Evolutionary conservation across 768 basidiomycete genomes (phyloP).

Genomic region (Suillus subluteus): DNA sequence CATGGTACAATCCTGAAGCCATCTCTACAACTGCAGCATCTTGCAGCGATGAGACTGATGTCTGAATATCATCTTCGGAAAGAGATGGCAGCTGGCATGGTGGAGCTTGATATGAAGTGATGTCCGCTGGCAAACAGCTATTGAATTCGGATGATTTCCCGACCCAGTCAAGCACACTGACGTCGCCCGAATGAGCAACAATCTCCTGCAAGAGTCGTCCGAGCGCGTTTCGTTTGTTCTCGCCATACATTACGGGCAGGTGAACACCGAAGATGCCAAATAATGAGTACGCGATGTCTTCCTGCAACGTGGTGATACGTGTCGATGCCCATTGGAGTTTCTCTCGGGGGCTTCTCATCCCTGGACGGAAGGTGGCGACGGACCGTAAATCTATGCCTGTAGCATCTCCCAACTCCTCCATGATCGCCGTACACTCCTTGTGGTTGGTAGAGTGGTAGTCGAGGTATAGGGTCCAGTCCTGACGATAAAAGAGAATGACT

Average conservation of each 20-base stretch:
- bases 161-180: conserved; percentile 21
- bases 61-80: background rate
- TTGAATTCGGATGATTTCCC: conserved; percentile 21
- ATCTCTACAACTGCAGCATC: background rate
- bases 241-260: background rate
- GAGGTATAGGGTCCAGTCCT: conserved; percentile 21
- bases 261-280: background rate
- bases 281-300: background rate
- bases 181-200: conserved; percentile 13
- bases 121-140: conserved; percentile 18
- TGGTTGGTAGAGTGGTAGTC: background rate
- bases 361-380: background rate
- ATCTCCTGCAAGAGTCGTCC: conserved; percentile 18
- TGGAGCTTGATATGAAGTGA: conserved; percentile 31
- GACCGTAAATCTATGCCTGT: background rate
- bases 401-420: background rate
- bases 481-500: conserved; percentile 30
- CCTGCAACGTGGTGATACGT: background rate
- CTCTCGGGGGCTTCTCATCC: background rate
- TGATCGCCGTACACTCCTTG: background rate
- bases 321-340: background rate
- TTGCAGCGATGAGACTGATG: background rate
- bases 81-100: conserved; percentile 20
- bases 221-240: background rate
- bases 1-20: background rate